These are phyloP conservation scores for Fomitopsis pinicola DNA, from an alignment of 1,284 basidiomycete species.

Conservation along the genomic window DNA sequence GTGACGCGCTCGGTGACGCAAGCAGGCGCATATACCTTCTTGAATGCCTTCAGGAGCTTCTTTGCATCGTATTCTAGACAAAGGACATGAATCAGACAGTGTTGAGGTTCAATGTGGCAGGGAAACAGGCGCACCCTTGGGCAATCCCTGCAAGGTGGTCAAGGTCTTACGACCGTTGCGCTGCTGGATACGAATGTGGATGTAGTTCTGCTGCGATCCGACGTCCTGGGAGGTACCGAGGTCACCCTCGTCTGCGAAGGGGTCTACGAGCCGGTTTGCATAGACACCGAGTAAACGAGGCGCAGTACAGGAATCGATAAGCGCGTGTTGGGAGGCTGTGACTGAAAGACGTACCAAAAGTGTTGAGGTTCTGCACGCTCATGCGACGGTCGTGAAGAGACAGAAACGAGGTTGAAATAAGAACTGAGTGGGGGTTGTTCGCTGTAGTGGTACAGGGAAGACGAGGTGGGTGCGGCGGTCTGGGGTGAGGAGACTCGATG, in stretches of 20 bases:
- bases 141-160: conserved; percentile 96
- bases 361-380: conserved; percentile 87
- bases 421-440: conserved; percentile 43
- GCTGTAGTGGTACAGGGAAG: conserved; percentile 9
- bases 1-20: background rate
- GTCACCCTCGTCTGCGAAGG: conserved; percentile 90
- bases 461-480: conserved; percentile 26
- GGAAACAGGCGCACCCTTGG: conserved; percentile 65
- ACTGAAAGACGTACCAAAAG: conserved; percentile 54
- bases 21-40: conserved; percentile 58
- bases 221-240: conserved; percentile 72
- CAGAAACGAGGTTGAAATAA: conserved; percentile 29
- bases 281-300: background rate
- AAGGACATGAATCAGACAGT: background rate
- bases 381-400: conserved; percentile 58
- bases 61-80: conserved; percentile 89
- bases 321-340: conserved; percentile 7
- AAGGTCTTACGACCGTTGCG: conserved; percentile 99
- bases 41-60: conserved; percentile 99
- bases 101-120: background rate
- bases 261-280: conserved; percentile 52
- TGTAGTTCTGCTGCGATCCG: conserved; percentile 83
- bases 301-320: conserved; percentile 29
- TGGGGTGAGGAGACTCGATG: conserved; percentile 15
- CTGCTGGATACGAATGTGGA: conserved; percentile 98